A percentile compares a stretch with the other conserved stretches of the same genome.
Conservation (phyloP, 2,329 filamentous ascomycete species). For the Coniella vitis region DNA sequence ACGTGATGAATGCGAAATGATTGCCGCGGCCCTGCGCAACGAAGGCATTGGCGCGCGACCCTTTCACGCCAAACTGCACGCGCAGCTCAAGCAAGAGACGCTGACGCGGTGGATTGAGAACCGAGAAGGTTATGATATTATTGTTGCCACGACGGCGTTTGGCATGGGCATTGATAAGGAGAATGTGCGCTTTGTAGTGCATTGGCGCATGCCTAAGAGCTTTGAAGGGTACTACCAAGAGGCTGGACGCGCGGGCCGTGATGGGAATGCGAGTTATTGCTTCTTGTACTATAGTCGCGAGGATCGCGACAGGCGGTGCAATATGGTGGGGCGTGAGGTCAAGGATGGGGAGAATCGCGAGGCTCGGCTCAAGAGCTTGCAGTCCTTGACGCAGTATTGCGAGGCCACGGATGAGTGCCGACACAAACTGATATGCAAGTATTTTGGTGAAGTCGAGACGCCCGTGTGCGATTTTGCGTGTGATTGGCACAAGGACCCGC, state of each 20-base stretch:
- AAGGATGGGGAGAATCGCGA: conserved; percentile 36
- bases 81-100: conserved; percentile 64
- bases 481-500: conserved; percentile 67
- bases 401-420: conserved; percentile 68
- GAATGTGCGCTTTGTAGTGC: conserved; percentile 87
- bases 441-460: conserved; percentile 62
- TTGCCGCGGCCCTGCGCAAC: conserved; percentile 57
- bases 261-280: conserved; percentile 80
- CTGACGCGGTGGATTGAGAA: conserved; percentile 67
- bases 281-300: conserved; percentile 88
- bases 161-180: conserved; percentile 98
- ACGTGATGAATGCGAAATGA: conserved; percentile 65
- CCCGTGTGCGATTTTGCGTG: conserved; percentile 67
- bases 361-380: conserved; percentile 55
- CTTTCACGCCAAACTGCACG: conserved; percentile 63
- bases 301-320: conserved; percentile 69
- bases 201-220: conserved; percentile 89
- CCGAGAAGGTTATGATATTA: conserved; percentile 74
- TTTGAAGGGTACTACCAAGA: conserved; percentile 98
- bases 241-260: conserved; percentile 82
- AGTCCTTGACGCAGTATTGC: conserved; percentile 70
- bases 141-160: conserved; percentile 92
- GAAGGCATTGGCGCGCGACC: conserved; percentile 68
- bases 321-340: conserved; percentile 44
- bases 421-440: conserved; percentile 66